Conservation (phyloP, 371 early-diverging fungal genomes). For the Saksenaea oblongispora region DNA sequence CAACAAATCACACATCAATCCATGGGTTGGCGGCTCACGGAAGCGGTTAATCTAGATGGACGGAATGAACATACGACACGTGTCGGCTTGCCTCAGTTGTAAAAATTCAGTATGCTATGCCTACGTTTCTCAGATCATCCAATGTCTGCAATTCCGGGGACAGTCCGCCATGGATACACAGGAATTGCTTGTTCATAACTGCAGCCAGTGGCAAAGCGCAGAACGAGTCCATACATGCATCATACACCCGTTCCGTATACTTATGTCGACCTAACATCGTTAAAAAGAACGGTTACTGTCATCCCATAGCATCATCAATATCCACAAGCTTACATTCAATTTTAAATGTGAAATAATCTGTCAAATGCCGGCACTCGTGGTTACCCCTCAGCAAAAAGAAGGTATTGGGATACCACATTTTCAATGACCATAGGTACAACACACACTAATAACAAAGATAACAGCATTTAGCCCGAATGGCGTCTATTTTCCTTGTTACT, state of each 20-base stretch:
- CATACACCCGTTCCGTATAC: constrained; percentile 93
- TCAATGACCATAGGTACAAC: constrained; percentile 86
- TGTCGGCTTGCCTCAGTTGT: constrained; percentile 3
- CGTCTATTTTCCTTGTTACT: background rate
- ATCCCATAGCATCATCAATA: background rate
- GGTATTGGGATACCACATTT: constrained; percentile 92
- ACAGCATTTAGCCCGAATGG: background rate
- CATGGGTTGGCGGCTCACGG: constrained; percentile 92
- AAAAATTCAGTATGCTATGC: constrained; percentile 6
- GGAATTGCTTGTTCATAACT: constrained; percentile 95
- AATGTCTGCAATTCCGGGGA: constrained; percentile 92
- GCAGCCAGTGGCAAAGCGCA: constrained; percentile 95
- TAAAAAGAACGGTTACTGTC: constrained; percentile 8
- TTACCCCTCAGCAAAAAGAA: constrained; percentile 96
- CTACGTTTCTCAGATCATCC: constrained; percentile 78
- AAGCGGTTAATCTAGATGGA: constrained; percentile 85
- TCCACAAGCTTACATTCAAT: constrained; percentile 77
- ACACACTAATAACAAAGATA: constrained; percentile 66
- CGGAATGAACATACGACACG: background rate
- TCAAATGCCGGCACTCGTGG: constrained; percentile 98
- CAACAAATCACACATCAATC: constrained; percentile 95
- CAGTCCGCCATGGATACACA: constrained; percentile 99
- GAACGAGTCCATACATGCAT: constrained; percentile 91
- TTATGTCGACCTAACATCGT: constrained; percentile 80
- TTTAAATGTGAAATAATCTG: constrained; percentile 97